phyloP scores from a whole-genome alignment of 129 eudicot species.

The sunflower (Helianthus annuus) region HanXRQr2.0-SUNRISE NC_035435.2:150339000-150339499 shows the following conservation, averaged over 20 bases:
- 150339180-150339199: slow-evolving; percentile 67
- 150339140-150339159: slow-evolving; percentile 76
- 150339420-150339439: slow-evolving; percentile 83
- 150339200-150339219: slow-evolving; percentile 63
- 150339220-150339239: slow-evolving; percentile 76
- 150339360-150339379: slow-evolving; percentile 75
- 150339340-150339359: slow-evolving; percentile 69
- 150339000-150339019: neutral
- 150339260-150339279: slow-evolving; percentile 87
- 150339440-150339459: slow-evolving; percentile 88
- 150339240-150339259: slow-evolving; percentile 70
- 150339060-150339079: neutral
- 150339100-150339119: slow-evolving; percentile 55
- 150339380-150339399: slow-evolving; percentile 85
- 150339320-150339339: slow-evolving; percentile 68
- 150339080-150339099: neutral
- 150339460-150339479: slow-evolving; percentile 66
- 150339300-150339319: slow-evolving; percentile 72
- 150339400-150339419: slow-evolving; percentile 69
- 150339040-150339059: neutral
- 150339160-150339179: slow-evolving; percentile 86
- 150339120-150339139: slow-evolving; percentile 66
- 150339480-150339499: slow-evolving; percentile 84
- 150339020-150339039: neutral
- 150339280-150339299: slow-evolving; percentile 73